Evolutionary conservation across 2,329 filamentous ascomycete genomes (phyloP), one percentile per base, ranked within the genome.

Genomic region (Pseudocercospora pini-densiflorae): DNA sequence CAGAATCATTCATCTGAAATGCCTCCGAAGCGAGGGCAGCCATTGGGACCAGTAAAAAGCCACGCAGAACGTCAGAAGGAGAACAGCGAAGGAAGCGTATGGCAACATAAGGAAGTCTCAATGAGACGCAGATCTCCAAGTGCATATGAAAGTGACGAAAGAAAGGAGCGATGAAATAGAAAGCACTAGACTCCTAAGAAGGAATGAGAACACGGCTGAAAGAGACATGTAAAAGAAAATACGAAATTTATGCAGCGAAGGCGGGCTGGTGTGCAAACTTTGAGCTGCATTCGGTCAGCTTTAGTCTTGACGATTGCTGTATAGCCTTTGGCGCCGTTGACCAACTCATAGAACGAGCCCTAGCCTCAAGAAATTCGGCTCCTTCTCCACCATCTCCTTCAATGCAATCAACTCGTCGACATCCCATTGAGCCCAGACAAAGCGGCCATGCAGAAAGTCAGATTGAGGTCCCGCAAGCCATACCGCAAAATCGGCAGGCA

Each of bases 391-490:
- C 45, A 61, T 65, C 23, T 63, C 62, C 55, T 66, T 68, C 57
- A 67, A 47, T 10, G 47, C 62, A 12, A 70, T 43, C 43, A 73
- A 24, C 70, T 73, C 71, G 58, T 69, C 66, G 23, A 73, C 60
- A 62, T 73, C 70, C 71, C 71, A 73, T n/a, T 72, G 64, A 29
- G 70, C 68, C 71, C 71, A 73, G 23, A 70, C 47, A 65, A 72
- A 77, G 9, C 78, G 71, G 1, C 80, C 80, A 66, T 78, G 76
- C 29, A 83, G 65, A 58, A 81, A 82, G 0, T 72, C 70, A 0
- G 78, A 78, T 69, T 83, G 79, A 1, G 76, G 67, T n/a, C 75
- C 77, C 0, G 78, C 74, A 4, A 80, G 68, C 81, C 81, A 83
- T 1, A 82, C 73, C 10, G 71, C 70, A 64, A 77, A 77, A 53